phyloP scores from a whole-genome alignment of 176 grass and related monocot species.

The Oryza australiensis region DNA sequence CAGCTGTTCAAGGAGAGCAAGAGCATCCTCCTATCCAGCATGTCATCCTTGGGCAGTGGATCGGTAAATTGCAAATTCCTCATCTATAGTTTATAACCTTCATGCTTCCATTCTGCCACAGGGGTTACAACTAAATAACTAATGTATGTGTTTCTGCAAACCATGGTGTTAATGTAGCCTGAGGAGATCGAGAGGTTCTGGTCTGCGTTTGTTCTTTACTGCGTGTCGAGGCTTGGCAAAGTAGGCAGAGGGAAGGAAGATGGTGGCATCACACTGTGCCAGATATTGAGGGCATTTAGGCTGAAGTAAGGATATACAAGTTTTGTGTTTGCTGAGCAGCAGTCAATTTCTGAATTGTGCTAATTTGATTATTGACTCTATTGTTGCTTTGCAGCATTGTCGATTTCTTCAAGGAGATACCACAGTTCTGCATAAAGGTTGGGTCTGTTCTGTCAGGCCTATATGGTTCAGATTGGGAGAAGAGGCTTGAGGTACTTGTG shows the following conservation, averaged over 20 bases:
- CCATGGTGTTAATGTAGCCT: constrained; percentile 44
- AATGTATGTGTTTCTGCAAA: constrained; percentile 18
- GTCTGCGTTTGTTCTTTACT: constrained; percentile 85
- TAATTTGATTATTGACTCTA: constrained; percentile 20
- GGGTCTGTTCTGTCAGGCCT: constrained; percentile 58
- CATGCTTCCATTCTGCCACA: not conserved
- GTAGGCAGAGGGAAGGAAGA: constrained; percentile 53
- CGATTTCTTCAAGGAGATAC: constrained; percentile 94
- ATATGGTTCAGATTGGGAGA: constrained; percentile 97
- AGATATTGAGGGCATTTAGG: constrained; percentile 80
- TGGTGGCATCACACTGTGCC: constrained; percentile 55
- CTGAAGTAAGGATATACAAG: constrained; percentile 56
- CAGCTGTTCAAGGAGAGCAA: constrained; percentile 72
- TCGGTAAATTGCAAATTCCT: constrained; percentile 43
- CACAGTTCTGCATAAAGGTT: constrained; percentile 93
- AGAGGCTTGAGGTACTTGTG: constrained; percentile 75
- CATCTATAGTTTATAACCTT: not conserved
- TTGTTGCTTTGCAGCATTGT: constrained; percentile 59
- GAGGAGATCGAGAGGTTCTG: constrained; percentile 84
- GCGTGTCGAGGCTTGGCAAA: constrained; percentile 75
- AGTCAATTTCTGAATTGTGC: constrained; percentile 1
- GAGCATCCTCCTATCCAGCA: constrained; percentile 58
- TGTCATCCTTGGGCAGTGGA: constrained; percentile 77
- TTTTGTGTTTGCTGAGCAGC: not conserved
- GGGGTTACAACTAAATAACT: not conserved